Base-by-base conservation (phyloP, 805 yeast species). In the Diddensiella santjacobensis region DNA sequence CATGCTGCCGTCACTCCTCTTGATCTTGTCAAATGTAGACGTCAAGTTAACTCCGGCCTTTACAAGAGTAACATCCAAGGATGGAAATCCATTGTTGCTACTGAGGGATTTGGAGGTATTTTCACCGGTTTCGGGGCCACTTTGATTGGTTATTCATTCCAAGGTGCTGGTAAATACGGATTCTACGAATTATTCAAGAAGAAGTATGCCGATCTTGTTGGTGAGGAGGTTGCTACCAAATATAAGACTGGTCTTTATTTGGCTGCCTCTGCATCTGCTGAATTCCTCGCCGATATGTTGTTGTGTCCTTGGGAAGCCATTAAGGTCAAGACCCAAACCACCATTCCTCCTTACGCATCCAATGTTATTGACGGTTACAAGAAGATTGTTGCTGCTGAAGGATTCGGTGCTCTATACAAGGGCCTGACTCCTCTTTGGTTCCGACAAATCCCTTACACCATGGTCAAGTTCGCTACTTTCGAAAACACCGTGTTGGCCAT, bases 91-190 rank as follows among this genome's bases (percentile, higher is more conserved):
- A 91, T 91, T 59, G 64, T 87, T 56, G 77, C 77, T 55, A 77
- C 80, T 15, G 85, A 83, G 66, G 98, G 99, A 4, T 49, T 75
- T 39, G 78, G 79, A 42, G 89, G 87, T 35, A 71, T 91, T 45
- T 87, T 79, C 70, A 84, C 95, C 6, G 98, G 98, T 60, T 64
- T 88, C 55, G 93, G 96, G 35, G 96, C 98, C 42, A 93, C 98
- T 2, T 79, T 84, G 52, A 74, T 90, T 52, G 98, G 98, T 20
- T 91, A 93, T 70, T 84, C 96, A 4, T 72, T 90, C 61, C 99
- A 91, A 71, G 98, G 99, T 61, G 96, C 96, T 43, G 96, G 96
- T 60, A 91, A 91, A 70, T 91, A 91, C 69, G 99, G 99, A 24
- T 82, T 89, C 66, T 91, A 93, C 70, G 98, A 91, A 70, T 77